A percentile compares a stretch with the other conserved stretches of the same genome.
These are phyloP conservation scores for Neostapfia colusana DNA, from an alignment of 176 grass and related monocot genomes.

Conservation along the genomic window DNA sequence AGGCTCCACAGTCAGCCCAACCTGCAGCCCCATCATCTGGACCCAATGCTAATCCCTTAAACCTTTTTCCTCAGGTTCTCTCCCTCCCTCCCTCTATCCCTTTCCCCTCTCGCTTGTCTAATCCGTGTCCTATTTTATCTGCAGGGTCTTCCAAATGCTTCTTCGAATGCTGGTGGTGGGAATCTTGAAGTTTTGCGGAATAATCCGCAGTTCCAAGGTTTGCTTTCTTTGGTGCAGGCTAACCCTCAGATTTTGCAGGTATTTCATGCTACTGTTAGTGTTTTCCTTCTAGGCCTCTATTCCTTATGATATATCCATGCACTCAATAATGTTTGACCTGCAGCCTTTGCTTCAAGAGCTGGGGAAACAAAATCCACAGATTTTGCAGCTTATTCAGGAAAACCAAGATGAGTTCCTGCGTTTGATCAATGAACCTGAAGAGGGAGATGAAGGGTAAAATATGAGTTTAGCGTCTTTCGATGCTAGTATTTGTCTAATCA, in stretches of 20 bases:
- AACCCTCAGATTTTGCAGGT: slow-evolving; percentile 94
- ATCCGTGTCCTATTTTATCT: neutral
- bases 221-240: slow-evolving; percentile 78
- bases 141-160: slow-evolving; percentile 74
- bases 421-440: slow-evolving; percentile 82
- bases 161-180: slow-evolving; percentile 59
- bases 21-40: slow-evolving; percentile 55
- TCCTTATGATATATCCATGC: neutral
- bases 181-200: slow-evolving; percentile 78
- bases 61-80: slow-evolving; percentile 83
- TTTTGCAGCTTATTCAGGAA: slow-evolving; percentile 92
- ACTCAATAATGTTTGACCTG: neutral
- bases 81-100: neutral
- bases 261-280: neutral
- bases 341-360: slow-evolving; percentile 98
- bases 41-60: slow-evolving; percentile 81
- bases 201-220: slow-evolving; percentile 72
- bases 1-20: slow-evolving; percentile 51
- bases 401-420: slow-evolving; percentile 86
- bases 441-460: slow-evolving; percentile 78
- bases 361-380: slow-evolving; percentile 95
- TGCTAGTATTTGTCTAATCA: neutral
- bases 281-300: neutral
- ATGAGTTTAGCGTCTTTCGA: slow-evolving; percentile 3
- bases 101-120: neutral